A percentile compares a stretch with the other conserved stretches of the same genome.
Evolutionary conservation across 768 basidiomycete species (phyloP).

Genomic region (Naematelia aurantialba): DNA sequence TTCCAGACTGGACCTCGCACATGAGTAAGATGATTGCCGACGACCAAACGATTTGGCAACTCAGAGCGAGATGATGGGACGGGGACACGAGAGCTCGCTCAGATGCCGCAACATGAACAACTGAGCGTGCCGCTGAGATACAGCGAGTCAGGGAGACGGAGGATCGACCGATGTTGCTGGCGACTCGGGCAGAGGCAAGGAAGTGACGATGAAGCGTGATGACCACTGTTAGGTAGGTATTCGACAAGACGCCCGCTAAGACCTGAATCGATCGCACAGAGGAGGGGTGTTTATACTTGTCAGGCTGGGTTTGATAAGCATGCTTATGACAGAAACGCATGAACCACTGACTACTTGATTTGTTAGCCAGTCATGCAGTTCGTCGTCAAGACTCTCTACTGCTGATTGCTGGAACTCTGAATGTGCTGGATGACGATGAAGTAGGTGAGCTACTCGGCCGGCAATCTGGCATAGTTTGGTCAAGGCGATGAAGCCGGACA

Average conservation of each 20-base stretch:
- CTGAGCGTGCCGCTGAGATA: slow-evolving; percentile 43
- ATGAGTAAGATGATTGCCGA: slow-evolving; percentile 43
- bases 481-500: slow-evolving; percentile 75
- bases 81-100: slow-evolving; percentile 36
- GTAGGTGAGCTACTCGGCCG: slow-evolving; percentile 55
- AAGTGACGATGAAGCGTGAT: slow-evolving; percentile 45
- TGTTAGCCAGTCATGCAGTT: slow-evolving; percentile 79
- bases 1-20: slow-evolving; percentile 41
- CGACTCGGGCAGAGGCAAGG: slow-evolving; percentile 28
- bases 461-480: slow-evolving; percentile 77
- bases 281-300: slow-evolving; percentile 40
- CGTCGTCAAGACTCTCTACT: slow-evolving; percentile 59
- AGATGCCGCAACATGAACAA: slow-evolving; percentile 43
- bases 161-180: slow-evolving; percentile 16
- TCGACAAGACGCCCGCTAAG: slow-evolving; percentile 33
- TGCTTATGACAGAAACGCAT: not conserved
- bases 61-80: slow-evolving; percentile 41
- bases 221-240: slow-evolving; percentile 39
- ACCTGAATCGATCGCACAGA: slow-evolving; percentile 30
- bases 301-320: slow-evolving; percentile 11
- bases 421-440: slow-evolving; percentile 34
- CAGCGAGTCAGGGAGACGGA: slow-evolving; percentile 37
- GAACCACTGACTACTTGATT: slow-evolving; percentile 50
- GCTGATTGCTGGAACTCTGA: slow-evolving; percentile 53
- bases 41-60: slow-evolving; percentile 44